Percentiles rank a stretch among this genome's conserved stretches.
These are phyloP conservation scores for Wickerhamomyces sp. DNA, from an alignment of 1,139 yeast species.

Conservation along the genomic window DNA sequence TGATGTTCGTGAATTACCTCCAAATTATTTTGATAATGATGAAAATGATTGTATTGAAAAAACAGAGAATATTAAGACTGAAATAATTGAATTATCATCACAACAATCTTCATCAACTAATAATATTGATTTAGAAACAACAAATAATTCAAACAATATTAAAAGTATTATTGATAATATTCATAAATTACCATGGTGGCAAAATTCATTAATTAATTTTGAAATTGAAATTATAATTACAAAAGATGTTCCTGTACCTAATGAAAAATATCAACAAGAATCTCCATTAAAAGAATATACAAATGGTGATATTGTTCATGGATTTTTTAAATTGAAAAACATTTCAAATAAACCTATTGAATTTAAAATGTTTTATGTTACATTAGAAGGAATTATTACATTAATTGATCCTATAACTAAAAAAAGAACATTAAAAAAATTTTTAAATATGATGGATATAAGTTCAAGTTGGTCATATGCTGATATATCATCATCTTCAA, in stretches of 20 bases:
- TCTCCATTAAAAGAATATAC: slow-evolving; percentile 41
- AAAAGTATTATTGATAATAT: slow-evolving; percentile 12
- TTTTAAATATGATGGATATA: slow-evolving; percentile 38
- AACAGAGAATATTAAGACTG: no score
- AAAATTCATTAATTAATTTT: slow-evolving; percentile 21
- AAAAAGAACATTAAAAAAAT: slow-evolving; percentile 29
- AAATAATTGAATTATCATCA: neutral
- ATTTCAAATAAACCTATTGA: slow-evolving; percentile 35
- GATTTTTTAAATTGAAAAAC: slow-evolving; percentile 45
- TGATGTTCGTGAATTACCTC: slow-evolving; percentile 5
- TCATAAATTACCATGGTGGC: slow-evolving; percentile 11
- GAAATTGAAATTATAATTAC: slow-evolving; percentile 31
- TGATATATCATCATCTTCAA: slow-evolving; percentile 35
- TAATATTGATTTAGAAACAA: neutral
- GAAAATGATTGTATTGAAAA: no score
- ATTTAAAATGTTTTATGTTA: slow-evolving; percentile 55
- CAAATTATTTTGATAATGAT: slow-evolving; percentile 4
- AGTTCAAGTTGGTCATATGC: slow-evolving; percentile 39
- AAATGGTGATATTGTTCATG: slow-evolving; percentile 53
- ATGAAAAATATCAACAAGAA: slow-evolving; percentile 23
- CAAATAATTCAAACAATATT: neutral
- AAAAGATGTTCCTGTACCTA: slow-evolving; percentile 28
- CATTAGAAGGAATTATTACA: slow-evolving; percentile 45
- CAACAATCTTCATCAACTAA: neutral
- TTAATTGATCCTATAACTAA: slow-evolving; percentile 26